Evolutionary conservation across 108 stramenopile genomes (phyloP), one percentile per base, ranked within the genome.

Genomic region (Conticribra guillardii): DNA sequence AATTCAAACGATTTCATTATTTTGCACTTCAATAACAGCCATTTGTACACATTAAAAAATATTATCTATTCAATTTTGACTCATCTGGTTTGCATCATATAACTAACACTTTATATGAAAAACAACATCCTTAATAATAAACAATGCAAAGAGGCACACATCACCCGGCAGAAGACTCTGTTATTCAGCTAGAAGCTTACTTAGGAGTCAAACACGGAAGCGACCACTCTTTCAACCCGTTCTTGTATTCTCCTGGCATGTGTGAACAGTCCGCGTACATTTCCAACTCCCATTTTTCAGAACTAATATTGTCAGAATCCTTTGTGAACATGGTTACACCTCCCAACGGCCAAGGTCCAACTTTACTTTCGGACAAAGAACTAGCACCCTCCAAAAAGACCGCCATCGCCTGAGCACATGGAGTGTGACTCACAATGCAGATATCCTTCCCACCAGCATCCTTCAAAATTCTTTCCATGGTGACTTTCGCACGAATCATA

Each of bases 401-500:
- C 11, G 87, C 85, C 78, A 88, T 72, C 41, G 83, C 71, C 50
- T 88, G 87, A 14, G 76, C 73, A 60, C 89, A 90, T 7, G 89
- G 87, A 17, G 85, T 84, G 68, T 90, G 89, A 47, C 85, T 84
- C 16, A 90, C 89, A 64, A 90, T 83, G 37, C 70, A 84, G 24
- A 90, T 66, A 54, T 69, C 74, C 28, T 66, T 72, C 0, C 71
- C 79, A 60, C 72, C 29, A 28, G 72, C 64, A 62, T 69, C 24
- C 34, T 85, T 60, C 5, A 92, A 37, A 48, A 89, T 61, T 47
- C 62, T 44, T 16, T 76, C 32, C 59, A 89, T 33, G 1, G 87
- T 89, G 11, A 50, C 72, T 37, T 70, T 74, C 32, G 83, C 80
- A 41, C 88, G 83, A 44, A 24, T 68, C n/a, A 84, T 59, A 54